These are phyloP conservation scores for Sphagnum contortum DNA, from an alignment of 225 moss, liverwort and hornwort species.

Conservation along the genomic window DNA sequence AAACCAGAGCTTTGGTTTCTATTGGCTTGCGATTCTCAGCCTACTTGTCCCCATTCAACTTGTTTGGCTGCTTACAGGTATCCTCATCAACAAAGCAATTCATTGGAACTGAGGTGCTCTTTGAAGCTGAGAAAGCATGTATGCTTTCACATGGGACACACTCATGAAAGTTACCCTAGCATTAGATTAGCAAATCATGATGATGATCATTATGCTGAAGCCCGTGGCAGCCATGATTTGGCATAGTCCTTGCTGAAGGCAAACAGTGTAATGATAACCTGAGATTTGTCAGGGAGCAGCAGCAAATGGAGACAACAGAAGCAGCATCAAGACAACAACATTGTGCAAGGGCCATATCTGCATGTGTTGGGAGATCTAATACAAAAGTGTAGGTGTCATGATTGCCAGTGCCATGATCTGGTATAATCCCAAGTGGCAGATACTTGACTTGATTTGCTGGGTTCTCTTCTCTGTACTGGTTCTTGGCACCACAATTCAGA, in stretches of 20 bases:
- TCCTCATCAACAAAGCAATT: constrained; percentile 75
- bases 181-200: background rate
- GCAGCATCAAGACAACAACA: constrained; percentile 42
- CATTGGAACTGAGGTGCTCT: constrained; percentile 2
- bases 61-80: constrained; percentile 90
- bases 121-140: constrained; percentile 14
- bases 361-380: constrained; percentile 86
- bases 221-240: constrained; percentile 2
- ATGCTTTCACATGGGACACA: constrained; percentile 49
- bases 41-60: constrained; percentile 76
- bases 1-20: constrained; percentile 69
- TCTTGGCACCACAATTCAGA: constrained; percentile 63
- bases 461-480: constrained; percentile 75
- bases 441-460: constrained; percentile 78
- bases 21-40: constrained; percentile 73
- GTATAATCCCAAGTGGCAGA: constrained; percentile 66
- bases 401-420: constrained; percentile 78
- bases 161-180: constrained; percentile 36
- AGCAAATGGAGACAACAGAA: constrained; percentile 3
- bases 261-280: constrained; percentile 11
- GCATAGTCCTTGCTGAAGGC: constrained; percentile 30
- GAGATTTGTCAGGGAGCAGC: constrained; percentile 14
- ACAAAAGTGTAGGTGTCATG: constrained; percentile 92
- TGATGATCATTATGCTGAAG: constrained; percentile 1
- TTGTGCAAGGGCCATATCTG: constrained; percentile 80